phyloP scores from a whole-genome alignment of 176 grass and related monocot species.

The Hordeum vulgare region MorexV3_pseudomolecules_assembly NC_058521.1:543577984-543578483 shows the following conservation, averaged over 20 bases:
- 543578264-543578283: constrained; percentile 14
- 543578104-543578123: background rate
- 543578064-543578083: background rate
- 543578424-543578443: constrained; percentile 6
- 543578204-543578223: constrained; percentile 3
- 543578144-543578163: background rate
- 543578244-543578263: constrained; percentile 29
- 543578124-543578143: background rate
- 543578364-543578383: background rate
- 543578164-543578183: background rate
- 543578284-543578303: constrained; percentile 21
- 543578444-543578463: background rate
- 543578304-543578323: constrained; percentile 48
- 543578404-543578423: constrained; percentile 13
- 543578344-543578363: constrained; percentile 11
- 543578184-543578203: constrained; percentile 7
- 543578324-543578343: constrained; percentile 9
- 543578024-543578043: background rate
- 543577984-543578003: background rate
- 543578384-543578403: constrained; percentile 5
- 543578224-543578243: background rate
- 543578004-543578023: background rate
- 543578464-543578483: constrained; percentile 18
- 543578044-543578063: background rate
- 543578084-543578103: background rate